Evolutionary conservation across 2,329 filamentous ascomycete species (phyloP), one percentile per base, ranked within the genome.

Genomic region (Ophiostoma quercus): DNA sequence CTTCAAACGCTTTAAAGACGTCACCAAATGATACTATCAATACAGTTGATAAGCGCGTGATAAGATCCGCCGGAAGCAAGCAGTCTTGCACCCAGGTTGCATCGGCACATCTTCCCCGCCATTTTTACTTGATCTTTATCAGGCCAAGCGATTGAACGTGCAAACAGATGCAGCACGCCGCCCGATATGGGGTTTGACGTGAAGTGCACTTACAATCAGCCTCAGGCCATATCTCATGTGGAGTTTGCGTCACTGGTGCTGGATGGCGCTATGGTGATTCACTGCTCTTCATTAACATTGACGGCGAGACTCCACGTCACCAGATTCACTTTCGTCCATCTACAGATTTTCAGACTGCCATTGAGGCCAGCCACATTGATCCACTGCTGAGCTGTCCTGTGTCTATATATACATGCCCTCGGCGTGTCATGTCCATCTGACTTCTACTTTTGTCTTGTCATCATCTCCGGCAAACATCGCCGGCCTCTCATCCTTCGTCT

Each of bases 71-170:
- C 22, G 51, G 22, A 57, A 57, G 51, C 51, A 25, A 57, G 9
- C 16, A 57, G 51, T 57, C 51, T 57, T 57, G 51, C 51, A 19
- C 43, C 43, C 51, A 57, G 51, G 51, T 57, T 11, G 51, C 51
- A 57, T 57, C 22, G 51, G 51, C 51, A 25, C 51, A 7, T 57
- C n/a, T 57, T 57, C 51, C 22, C 51, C 22, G n/a, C 51, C 51
- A 25, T 57, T 6, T 57, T 2, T 25, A 14, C 22, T 16, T 12
- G 9, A 16, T 25, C 11, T 8, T n/a, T 12, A 9, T 9, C 39
- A 12, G 9, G 11, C 11, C 39, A 41, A 41, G 11, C 7, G 22
- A 16, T 57, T 25, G 8, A 57, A 12, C 14, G 51, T 25, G 51
- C 51, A 57, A 29, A 29, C 16, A 12, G 22, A 12, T 25, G 51